phyloP scores from a whole-genome alignment of 257 asterid species.

The Mentha longifolia region DNA sequence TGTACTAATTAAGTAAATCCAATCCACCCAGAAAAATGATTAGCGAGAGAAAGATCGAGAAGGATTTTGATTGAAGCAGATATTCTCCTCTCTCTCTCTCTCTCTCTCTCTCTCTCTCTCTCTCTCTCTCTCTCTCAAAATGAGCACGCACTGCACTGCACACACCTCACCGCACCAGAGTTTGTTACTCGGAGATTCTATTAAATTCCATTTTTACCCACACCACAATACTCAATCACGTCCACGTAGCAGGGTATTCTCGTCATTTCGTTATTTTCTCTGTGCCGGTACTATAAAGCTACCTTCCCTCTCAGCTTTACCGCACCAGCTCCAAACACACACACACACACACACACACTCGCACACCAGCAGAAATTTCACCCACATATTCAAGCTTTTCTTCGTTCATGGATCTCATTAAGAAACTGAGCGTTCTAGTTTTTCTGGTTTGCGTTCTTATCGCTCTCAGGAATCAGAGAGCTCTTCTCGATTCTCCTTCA shows the following conservation, averaged over 20 bases:
- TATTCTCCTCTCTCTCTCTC: not conserved
- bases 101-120: no score
- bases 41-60: not conserved
- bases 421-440: slow-evolving; percentile 54
- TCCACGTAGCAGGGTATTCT: slow-evolving; percentile 24
- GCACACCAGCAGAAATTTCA: not conserved
- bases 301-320: not conserved
- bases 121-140: no score
- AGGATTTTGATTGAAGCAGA: not conserved
- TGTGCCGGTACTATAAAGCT: slow-evolving; percentile 30
- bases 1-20: no score
- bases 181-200: no score
- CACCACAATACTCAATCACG: not conserved
- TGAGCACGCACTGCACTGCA: no score
- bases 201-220: no score
- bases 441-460: slow-evolving; percentile 54
- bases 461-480: slow-evolving; percentile 53
- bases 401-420: slow-evolving; percentile 47
- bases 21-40: no score
- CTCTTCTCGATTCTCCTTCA: no score
- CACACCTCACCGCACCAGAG: no score
- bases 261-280: slow-evolving; percentile 21
- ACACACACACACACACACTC: not conserved
- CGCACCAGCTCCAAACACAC: slow-evolving; percentile 17
- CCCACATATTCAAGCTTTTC: not conserved